These are phyloP conservation scores for Calonectria montana DNA, from an alignment of 2,329 filamentous ascomycete genomes.

Conservation along the genomic window DNA sequence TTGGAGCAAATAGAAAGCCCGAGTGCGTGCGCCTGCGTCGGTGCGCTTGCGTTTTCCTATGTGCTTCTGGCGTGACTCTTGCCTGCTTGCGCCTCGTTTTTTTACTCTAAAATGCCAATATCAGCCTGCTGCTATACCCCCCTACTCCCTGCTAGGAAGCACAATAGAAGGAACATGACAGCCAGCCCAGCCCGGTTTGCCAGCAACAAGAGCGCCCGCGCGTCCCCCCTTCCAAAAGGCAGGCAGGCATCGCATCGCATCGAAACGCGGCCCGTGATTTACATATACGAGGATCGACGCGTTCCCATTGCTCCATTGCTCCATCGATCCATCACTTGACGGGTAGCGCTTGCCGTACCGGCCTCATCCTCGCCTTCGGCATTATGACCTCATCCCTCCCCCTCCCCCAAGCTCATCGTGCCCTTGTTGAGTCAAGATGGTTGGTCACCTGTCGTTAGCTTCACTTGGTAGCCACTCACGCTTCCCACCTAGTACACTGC, in stretches of 20 bases:
- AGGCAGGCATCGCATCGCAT: not conserved
- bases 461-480: not conserved
- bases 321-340: not conserved
- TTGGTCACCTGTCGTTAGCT: not conserved
- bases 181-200: not conserved
- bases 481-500: not conserved
- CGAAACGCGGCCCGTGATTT: not conserved
- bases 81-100: slow-evolving; percentile 7
- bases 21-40: slow-evolving; percentile 4
- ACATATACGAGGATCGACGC: slow-evolving; percentile 14
- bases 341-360: not conserved
- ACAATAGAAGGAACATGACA: not conserved
- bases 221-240: not conserved
- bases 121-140: slow-evolving; percentile 1
- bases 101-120: slow-evolving; percentile 1
- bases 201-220: too few species aligned
- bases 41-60: not conserved
- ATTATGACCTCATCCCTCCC: not conserved
- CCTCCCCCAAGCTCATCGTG: not conserved
- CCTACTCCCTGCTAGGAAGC: not conserved
- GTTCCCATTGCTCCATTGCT: not conserved
- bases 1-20: not conserved
- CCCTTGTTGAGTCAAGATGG: not conserved
- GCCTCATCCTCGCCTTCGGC: not conserved
- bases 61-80: slow-evolving; percentile 22